These are phyloP conservation scores for Xylaria multiplex DNA, from an alignment of 2,329 filamentous ascomycete genomes.

Conservation along the genomic window DNA sequence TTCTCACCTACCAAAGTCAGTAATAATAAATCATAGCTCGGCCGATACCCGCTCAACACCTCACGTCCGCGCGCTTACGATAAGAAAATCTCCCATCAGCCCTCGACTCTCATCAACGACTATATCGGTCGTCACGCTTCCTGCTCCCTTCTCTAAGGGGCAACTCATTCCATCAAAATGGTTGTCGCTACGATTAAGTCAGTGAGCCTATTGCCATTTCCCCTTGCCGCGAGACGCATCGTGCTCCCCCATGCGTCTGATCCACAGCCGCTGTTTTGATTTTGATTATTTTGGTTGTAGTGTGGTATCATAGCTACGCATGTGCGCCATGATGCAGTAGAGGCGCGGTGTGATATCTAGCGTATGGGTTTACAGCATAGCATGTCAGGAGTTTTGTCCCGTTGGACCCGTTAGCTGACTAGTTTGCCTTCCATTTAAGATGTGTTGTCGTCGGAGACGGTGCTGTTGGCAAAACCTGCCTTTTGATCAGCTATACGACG, in stretches of 20 bases:
- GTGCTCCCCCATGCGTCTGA: slow-evolving; percentile 20
- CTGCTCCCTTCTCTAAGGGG: slow-evolving; percentile 25
- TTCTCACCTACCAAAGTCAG: slow-evolving; percentile 33
- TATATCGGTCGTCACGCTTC: slow-evolving; percentile 9
- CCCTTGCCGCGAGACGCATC: slow-evolving; percentile 29
- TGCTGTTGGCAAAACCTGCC: slow-evolving; percentile 98
- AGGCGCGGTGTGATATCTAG: slow-evolving; percentile 29
- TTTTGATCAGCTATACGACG: slow-evolving; percentile 98
- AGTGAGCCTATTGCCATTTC: slow-evolving; percentile 48
- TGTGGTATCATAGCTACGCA: slow-evolving; percentile 30
- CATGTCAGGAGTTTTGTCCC: slow-evolving; percentile 19
- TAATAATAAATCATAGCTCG: slow-evolving; percentile 37
- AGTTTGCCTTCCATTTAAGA: slow-evolving; percentile 59
- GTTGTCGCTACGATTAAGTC: slow-evolving; percentile 74
- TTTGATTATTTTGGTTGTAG: slow-evolving; percentile 3
- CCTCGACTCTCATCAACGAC: slow-evolving; percentile 33
- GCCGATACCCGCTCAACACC: slow-evolving; percentile 44
- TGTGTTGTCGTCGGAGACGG: slow-evolving; percentile 99
- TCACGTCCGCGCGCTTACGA: slow-evolving; percentile 42
- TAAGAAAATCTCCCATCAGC: slow-evolving; percentile 38
- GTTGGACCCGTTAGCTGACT: slow-evolving; percentile 37
- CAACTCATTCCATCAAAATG: slow-evolving; percentile 56
- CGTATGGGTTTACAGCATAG: slow-evolving; percentile 24
- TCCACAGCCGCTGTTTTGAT: slow-evolving; percentile 13
- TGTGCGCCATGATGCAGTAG: slow-evolving; percentile 28